A percentile compares a stretch with the other conserved stretches of the same genome.
Evolutionary conservation across 371 early-diverging fungal genomes (phyloP).

Genomic region (Syncephalastrum sp.): DNA sequence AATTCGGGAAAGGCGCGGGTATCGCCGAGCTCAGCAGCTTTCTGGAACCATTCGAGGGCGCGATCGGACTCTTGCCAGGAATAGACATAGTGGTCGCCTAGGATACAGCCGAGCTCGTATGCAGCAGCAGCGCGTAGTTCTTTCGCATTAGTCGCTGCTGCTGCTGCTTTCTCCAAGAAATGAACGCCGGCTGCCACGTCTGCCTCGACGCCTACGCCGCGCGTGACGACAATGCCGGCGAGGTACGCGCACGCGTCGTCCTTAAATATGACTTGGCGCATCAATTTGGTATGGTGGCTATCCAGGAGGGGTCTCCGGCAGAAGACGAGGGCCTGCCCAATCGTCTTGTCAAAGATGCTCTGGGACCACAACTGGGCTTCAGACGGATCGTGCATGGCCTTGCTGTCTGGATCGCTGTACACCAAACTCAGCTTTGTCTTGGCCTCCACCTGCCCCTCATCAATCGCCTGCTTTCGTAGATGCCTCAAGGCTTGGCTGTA

Average conservation of each 20-base stretch:
- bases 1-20: constrained; percentile 41
- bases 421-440: constrained; percentile 43
- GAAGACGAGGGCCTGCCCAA: constrained; percentile 22
- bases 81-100: constrained; percentile 40
- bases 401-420: constrained; percentile 15
- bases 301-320: constrained; percentile 17
- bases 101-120: constrained; percentile 44
- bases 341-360: constrained; percentile 45
- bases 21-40: constrained; percentile 37
- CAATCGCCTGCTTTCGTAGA: constrained; percentile 28
- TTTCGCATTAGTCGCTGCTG: constrained; percentile 1
- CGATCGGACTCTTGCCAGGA: constrained; percentile 24
- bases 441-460: constrained; percentile 33
- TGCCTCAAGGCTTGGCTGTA: constrained; percentile 24
- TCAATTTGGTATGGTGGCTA: not conserved
- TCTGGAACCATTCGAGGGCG: constrained; percentile 36
- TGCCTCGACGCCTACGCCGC: constrained; percentile 33
- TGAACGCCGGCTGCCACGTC: constrained; percentile 24
- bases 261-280: not conserved
- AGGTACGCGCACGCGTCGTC: constrained; percentile 23
- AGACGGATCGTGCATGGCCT: constrained; percentile 10
- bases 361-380: constrained; percentile 44
- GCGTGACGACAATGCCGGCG: constrained; percentile 34
- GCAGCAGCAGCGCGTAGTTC: constrained; percentile 31
- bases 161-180: constrained; percentile 29